Evolutionary conservation across 2,329 filamentous ascomycete species (phyloP), one percentile per base, ranked within the genome.

Genomic region (Furcasterigmium furcatum): DNA sequence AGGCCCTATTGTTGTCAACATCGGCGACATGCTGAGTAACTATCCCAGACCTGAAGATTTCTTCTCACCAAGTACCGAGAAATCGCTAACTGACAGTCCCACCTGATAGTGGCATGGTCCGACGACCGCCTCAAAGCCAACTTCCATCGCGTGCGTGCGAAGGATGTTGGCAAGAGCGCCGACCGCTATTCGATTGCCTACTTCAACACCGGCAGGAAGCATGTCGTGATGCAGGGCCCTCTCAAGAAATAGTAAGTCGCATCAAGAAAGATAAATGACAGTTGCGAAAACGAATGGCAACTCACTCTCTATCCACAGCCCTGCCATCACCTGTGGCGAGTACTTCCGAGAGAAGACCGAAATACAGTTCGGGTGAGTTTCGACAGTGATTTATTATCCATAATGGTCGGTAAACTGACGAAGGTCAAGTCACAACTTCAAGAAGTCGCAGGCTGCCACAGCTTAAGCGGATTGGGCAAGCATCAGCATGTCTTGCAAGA

Each of bases 71-170:
- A 29, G 8, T 29, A 29, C 25, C 25, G 8, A 8, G 25, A 29
- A 29, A 29, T 13, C 13, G 25, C 8, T 13, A 13, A 29, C 25
- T 29, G 25, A 13, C n/a, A n/a, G n/a, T n/a, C n/a, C n/a, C n/a
- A n/a, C n/a, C 25, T 29, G 8, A 8, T 29, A 19, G 77, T 79
- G 75, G 70, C 65, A 14, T 76, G 74, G 73, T 74, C 69, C 8
- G 75, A 79, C 49, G 76, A 79, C 54, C 66, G 74, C 10, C 76
- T 79, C 59, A 79, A 79, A 55, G 73, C 70, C n/a, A 77, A 74
- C 0, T 77, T 77, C 45, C 76, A 78, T 53, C 67, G 74, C 3
- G 74, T 79, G 25, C 46, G 47, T 14, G 49, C 49, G 22, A 51
- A 51, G 41, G 49, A 51, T 12, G 39, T 48, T 14, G 49, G 49